Base-by-base conservation (phyloP, 2,329 filamentous ascomycete species). In the Pseudocercospora pini-densiflorae region DNA sequence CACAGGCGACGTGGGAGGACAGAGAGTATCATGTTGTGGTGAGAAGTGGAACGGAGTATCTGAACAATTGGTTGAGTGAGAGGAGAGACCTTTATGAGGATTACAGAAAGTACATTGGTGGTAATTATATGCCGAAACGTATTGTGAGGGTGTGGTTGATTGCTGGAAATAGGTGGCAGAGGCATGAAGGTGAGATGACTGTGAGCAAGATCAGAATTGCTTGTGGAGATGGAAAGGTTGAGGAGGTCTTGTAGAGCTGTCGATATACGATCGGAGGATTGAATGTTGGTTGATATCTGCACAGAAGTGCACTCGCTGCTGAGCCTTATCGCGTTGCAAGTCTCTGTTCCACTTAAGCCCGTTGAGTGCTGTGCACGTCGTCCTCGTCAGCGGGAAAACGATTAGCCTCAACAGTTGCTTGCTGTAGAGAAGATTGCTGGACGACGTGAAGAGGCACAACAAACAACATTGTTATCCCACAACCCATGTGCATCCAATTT, bases 21-120 rank as follows among this genome's bases (percentile, higher is more conserved):
- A 33, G 59, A 27, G 33, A 65, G 43, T 62, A 61, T 54, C 63
- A 65, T 24, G 45, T 65, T 31, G 63, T 65, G 16, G 31, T 65
- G 4, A 47, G 63, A 16, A 54, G 24, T 5, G 29, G 62, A 16
- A 51, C 23, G 1, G 51, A 16, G 5, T 19, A 27, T 8, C 53
- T 59, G 14, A 54, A 54, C 3, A 43, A 65, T n/a, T 65, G 59
- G 59, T 33, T 65, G 9, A 57, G 27, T 40, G 59, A 65, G 23
- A 49, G 59, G 59, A 45, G 59, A 29, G 53, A 65, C 31, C 29
- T 65, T n/a, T 51, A 62, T 24, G 53, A 49, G 31, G 59, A 65
- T 40, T 62, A 62, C 27, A 21, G 8, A 33, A 47, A 59, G 5
- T 53, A 62, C 21, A 59, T 59, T 19, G 59, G 63, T 19, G 51